phyloP scores from a whole-genome alignment of 176 grass and related monocot species.

The Ananas comosus region DNA sequence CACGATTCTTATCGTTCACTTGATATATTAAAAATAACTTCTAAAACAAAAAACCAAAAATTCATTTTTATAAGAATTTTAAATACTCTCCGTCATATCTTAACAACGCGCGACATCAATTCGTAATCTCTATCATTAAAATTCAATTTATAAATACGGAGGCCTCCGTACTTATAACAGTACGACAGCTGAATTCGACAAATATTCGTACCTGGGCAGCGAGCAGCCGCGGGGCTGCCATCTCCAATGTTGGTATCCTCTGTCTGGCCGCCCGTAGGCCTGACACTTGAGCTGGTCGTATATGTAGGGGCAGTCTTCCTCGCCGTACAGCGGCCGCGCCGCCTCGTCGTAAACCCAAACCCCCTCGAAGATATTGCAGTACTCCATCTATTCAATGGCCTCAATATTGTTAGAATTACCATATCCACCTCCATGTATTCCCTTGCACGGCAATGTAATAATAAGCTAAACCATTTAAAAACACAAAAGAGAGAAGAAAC shows the following conservation, averaged over 20 bases:
- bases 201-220: conserved; percentile 45
- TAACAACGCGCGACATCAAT: too few relatives aligned
- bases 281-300: conserved; percentile 76
- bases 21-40: too few relatives aligned
- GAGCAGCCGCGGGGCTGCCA: conserved; percentile 69
- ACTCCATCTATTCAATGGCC: conserved; percentile 21
- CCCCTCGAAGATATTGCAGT: conserved; percentile 49
- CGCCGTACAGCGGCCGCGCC: conserved; percentile 51
- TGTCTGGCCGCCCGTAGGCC: conserved; percentile 64
- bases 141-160: too few relatives aligned
- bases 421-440: background rate
- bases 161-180: too few relatives aligned
- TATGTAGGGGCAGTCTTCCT: conserved; percentile 83
- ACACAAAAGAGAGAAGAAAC: background rate
- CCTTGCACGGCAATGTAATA: background rate
- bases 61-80: too few relatives aligned
- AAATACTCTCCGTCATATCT: too few relatives aligned
- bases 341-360: conserved; percentile 76
- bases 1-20: too few relatives aligned
- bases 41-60: too few relatives aligned
- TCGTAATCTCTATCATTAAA: too few relatives aligned
- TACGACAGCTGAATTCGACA: too few relatives aligned
- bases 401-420: background rate
- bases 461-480: background rate
- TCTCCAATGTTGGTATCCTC: conserved; percentile 63